Evolutionary conservation across 2,329 filamentous ascomycete species (phyloP), one percentile per base, ranked within the genome.

Genomic region (Stemphylium vesicarium): DNA sequence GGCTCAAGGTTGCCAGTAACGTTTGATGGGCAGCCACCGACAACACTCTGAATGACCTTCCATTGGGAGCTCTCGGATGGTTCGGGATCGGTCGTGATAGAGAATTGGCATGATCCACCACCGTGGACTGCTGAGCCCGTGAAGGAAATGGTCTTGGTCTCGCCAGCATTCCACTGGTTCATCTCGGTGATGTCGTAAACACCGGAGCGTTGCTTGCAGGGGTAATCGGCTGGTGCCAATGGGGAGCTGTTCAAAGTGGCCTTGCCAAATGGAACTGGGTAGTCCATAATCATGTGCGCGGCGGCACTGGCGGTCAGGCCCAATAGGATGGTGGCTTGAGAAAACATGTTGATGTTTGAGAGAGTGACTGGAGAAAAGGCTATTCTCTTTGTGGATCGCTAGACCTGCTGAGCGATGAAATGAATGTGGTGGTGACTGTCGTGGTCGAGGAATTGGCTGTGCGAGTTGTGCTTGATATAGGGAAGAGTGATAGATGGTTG

Each of bases 61-160:
- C 89, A 99, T 18, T 84, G 82, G 0, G 85, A 88, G 3, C 75
- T 44, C 46, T 75, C 73, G 8, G 71, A 75, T 22, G 84, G 87
- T 0, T 92, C 87, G 11, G 82, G 79, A 64, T 97, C 94, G 15
- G 90, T 92, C 0, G 93, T 95, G 65, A 99, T 79, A 8, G 88
- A 89, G 53, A 98, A 78, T 68, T 99, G 95, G 79, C 95, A 98
- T 0, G 91, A 96, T 0, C 95, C 95, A 49, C 95, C 95, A 15
- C 93, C 93, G 65, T 99, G 95, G 0, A 88, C 86, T 2, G 92
- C 93, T 43, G 82, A 60, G 13, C 74, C 74, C 0, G 20, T 56
- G 61, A 77, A 72, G 9, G 50, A 51, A 16, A 75, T 33, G 0
- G 4, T 16, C 36, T 69, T 24, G 79, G 32, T 83, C 16, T 92